These are phyloP conservation scores for Clathrospora elynae DNA, from an alignment of 2,329 filamentous ascomycete species.

Conservation along the genomic window DNA sequence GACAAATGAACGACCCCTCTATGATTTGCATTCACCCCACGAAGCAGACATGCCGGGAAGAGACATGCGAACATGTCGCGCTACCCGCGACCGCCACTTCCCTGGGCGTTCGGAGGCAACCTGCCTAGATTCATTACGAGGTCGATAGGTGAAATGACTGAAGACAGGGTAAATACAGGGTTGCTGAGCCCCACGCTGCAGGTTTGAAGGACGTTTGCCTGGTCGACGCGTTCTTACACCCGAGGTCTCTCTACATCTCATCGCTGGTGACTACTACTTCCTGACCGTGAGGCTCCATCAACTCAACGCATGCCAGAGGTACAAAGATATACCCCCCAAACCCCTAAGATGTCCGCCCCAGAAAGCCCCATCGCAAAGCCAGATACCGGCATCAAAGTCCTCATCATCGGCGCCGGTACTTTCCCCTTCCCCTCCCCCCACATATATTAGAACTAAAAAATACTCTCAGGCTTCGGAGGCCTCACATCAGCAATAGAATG, in stretches of 20 bases:
- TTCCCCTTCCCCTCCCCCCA: background rate
- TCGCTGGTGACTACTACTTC: background rate
- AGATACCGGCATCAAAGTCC: constrained; percentile 58
- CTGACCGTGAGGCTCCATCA: background rate
- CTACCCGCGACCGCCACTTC: constrained; percentile 1
- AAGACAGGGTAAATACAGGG: constrained; percentile 11
- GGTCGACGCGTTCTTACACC: constrained; percentile 7
- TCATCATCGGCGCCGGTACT: constrained; percentile 55
- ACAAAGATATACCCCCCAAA: constrained; percentile 24
- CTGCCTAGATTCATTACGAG: constrained; percentile 14
- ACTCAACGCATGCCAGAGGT: constrained; percentile 22
- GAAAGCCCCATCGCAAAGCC: constrained; percentile 20
- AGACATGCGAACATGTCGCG: constrained; percentile 6
- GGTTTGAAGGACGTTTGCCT: constrained; percentile 2
- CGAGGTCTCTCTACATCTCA: constrained; percentile 6
- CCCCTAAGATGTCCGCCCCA: constrained; percentile 28
- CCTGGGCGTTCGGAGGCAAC: constrained; percentile 14
- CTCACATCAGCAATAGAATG: constrained; percentile 68
- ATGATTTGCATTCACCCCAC: background rate
- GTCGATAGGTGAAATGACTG: background rate
- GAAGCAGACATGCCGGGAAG: constrained; percentile 11
- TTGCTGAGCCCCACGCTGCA: constrained; percentile 19
- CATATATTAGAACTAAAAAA: constrained; percentile 1
- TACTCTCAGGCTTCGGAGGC: constrained; percentile 61
- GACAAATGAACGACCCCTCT: constrained; percentile 22